A percentile compares a stretch with the other conserved stretches of the same genome.
phyloP scores from a whole-genome alignment of 169 alveolate genomes.

The Plasmodium blacklocki region DNA sequence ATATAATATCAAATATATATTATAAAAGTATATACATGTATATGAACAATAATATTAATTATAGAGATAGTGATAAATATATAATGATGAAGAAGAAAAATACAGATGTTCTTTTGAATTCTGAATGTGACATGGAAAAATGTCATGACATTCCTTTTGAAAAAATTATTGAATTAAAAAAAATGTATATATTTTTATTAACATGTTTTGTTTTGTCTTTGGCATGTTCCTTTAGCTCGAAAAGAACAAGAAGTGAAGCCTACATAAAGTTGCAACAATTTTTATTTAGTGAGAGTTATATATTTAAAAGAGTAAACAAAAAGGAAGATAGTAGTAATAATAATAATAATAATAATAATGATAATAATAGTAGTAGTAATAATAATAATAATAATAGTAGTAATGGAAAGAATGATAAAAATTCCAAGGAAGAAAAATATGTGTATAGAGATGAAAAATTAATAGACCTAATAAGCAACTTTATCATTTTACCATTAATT shows the following conservation, averaged over 20 bases:
- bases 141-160: constrained; percentile 14
- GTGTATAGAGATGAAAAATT: constrained; percentile 73
- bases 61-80: constrained; percentile 1
- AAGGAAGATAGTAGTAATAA: neutral
- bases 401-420: constrained; percentile 31
- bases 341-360: neutral
- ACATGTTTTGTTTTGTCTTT: constrained; percentile 72
- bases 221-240: constrained; percentile 75
- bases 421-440: constrained; percentile 37
- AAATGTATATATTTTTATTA: constrained; percentile 61
- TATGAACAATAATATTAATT: constrained; percentile 33
- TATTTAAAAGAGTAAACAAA: constrained; percentile 46
- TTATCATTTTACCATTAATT: constrained; percentile 70
- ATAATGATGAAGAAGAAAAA: neutral
- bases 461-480: constrained; percentile 68
- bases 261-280: constrained; percentile 71
- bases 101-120: too few relatives aligned
- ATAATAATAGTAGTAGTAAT: neutral
- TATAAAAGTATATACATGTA: constrained; percentile 76
- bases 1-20: constrained; percentile 75
- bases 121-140: too few relatives aligned
- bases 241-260: constrained; percentile 76
- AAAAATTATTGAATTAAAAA: constrained; percentile 58
- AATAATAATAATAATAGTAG: neutral
- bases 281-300: constrained; percentile 75